Percentiles rank a stretch among this genome's conserved stretches.
These are phyloP conservation scores for Ogataea hybrid DNA, from an alignment of 1,139 yeast genomes.

Conservation along the genomic window DNA sequence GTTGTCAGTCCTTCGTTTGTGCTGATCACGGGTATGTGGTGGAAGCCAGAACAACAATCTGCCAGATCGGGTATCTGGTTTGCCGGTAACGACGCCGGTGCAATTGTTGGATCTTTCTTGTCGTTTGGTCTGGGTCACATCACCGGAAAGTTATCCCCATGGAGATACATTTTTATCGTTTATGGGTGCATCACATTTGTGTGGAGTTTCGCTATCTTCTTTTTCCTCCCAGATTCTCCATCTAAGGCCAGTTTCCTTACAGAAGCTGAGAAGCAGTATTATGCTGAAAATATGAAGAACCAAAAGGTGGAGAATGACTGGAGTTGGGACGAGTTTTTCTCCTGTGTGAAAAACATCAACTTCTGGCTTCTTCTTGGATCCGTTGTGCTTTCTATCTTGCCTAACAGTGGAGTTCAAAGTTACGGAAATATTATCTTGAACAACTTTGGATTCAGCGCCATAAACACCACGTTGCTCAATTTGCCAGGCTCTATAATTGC, in stretches of 20 bases:
- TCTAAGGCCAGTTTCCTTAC: constrained; percentile 50
- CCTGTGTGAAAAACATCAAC: constrained; percentile 11
- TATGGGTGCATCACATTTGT: constrained; percentile 49
- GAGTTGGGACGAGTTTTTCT: constrained; percentile 25
- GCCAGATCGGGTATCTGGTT: constrained; percentile 27
- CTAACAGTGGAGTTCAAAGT: constrained; percentile 27
- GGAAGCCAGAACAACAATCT: constrained; percentile 29
- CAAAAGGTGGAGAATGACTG: constrained; percentile 25
- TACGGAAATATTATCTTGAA: constrained; percentile 26
- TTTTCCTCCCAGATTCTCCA: constrained; percentile 55
- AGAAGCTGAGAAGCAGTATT: constrained; percentile 43
- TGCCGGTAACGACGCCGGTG: constrained; percentile 27
- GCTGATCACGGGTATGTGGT: constrained; percentile 33
- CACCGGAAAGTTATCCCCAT: constrained; percentile 32
- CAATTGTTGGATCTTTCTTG: constrained; percentile 23
- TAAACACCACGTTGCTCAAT: constrained; percentile 24
- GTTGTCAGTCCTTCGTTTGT: constrained; percentile 33
- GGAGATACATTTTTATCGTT: constrained; percentile 50
- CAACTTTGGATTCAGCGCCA: constrained; percentile 21
- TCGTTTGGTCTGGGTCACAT: constrained; percentile 29
- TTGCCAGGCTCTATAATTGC: constrained; percentile 23
- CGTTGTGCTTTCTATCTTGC: constrained; percentile 20
- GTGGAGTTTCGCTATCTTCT: constrained; percentile 47
- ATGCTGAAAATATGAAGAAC: constrained; percentile 18
- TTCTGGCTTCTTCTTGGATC: constrained; percentile 19